Percentiles rank a stretch among this genome's conserved stretches.
Conservation (phyloP, 352 stramenopile species). For the Phytophthora parvispora region DNA sequence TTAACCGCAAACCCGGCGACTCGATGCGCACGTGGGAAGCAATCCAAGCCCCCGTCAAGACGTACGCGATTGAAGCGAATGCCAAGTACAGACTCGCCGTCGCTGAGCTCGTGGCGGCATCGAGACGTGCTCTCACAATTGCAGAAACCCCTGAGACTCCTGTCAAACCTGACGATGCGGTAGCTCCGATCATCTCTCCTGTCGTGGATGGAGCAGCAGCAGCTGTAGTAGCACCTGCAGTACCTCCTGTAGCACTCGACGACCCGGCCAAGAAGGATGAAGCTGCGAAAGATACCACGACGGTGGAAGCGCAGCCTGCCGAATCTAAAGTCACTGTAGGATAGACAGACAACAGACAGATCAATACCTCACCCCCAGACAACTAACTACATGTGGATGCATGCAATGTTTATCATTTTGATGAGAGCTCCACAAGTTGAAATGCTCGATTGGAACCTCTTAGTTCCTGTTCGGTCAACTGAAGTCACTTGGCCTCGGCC, state of each 20-base stretch:
- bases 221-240: not conserved
- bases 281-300: not conserved
- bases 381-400: slow-evolving; percentile 17
- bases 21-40: slow-evolving; percentile 81
- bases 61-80: slow-evolving; percentile 79
- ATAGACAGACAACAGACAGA: not conserved
- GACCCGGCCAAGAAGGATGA: slow-evolving; percentile 11
- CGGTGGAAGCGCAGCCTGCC: not conserved
- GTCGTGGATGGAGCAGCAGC: not conserved
- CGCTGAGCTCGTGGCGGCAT: slow-evolving; percentile 51
- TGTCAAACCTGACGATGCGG: slow-evolving; percentile 9
- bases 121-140: slow-evolving; percentile 35
- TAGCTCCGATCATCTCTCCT: not conserved
- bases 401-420: slow-evolving; percentile 30
- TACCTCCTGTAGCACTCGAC: slow-evolving; percentile 3
- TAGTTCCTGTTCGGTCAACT: not conserved
- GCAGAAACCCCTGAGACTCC: slow-evolving; percentile 11
- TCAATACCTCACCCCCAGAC: no score
- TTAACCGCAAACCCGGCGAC: slow-evolving; percentile 46
- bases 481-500: slow-evolving; percentile 80
- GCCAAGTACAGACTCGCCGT: slow-evolving; percentile 70
- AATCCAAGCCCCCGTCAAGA: slow-evolving; percentile 74
- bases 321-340: not conserved
- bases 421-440: slow-evolving; percentile 4
- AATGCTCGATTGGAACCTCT: not conserved